Evolutionary conservation across 805 yeast species (phyloP), one percentile per base, ranked within the genome.

Genomic region (Schizosaccharomyces octosporus): DNA sequence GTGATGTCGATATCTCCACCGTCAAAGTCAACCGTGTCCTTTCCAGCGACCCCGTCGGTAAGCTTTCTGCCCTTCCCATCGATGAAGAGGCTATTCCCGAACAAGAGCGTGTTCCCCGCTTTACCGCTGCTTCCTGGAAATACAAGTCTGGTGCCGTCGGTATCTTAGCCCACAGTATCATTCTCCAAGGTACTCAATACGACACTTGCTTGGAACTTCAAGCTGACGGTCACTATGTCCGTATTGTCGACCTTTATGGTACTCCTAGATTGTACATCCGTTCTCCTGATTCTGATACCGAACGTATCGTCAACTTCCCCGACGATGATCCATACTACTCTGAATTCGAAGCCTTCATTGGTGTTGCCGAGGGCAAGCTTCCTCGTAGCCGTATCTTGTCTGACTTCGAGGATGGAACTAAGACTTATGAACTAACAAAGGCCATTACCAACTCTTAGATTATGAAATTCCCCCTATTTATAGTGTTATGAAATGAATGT

Each of bases 231-330:
- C 63, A 64, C 58, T 66, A 65, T 51, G 24, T 64, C n/a, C 64
- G 67, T 24, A 62, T 65, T 24, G 58, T 62, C 17, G 64, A 64
- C 57, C 62, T 64, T n/a, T 65, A 65, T 58, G 63, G 64, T 19
- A 39, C 29, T 11, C 67, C 67, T 4, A 61, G 61, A 27, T 57
- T 65, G 21, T 63, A 61, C 60, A 65, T 65, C 31, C 62, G 67
- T 7, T 24, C 62, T 15, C 66, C 67, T 66, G 74, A 65, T 63
- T 67, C 64, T 78, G 87, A 78, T 87, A 72, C 74, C 62, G 61
- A 59, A n/a, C 51, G 43, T 11, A 27, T 21, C 13, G n/a, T 39
- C n/a, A 21, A 45, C 31, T 59, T 59, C 61, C 29, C 59, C 39
- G 61, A 59, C 19, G 61, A 59, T 48, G 61, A 59, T 59, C 61